Evolutionary conservation across 176 grass and related monocot species (phyloP), one percentile per base, ranked within the genome.

Genomic region (Cymbopogon citratus): DNA sequence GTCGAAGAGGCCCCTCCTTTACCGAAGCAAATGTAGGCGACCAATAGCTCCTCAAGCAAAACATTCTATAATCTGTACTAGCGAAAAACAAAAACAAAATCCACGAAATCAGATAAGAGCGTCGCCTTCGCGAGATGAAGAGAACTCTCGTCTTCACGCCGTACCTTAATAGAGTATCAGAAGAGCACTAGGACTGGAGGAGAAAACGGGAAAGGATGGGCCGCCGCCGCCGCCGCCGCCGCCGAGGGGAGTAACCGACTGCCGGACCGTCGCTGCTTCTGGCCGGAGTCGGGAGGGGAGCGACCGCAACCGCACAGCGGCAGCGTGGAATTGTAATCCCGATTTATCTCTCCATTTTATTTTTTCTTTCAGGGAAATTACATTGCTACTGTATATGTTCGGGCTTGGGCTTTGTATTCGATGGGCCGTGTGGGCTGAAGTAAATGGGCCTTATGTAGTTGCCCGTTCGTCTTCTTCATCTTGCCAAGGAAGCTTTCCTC

Each of bases 21-120:
- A 35, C 14, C 27, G 62, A n/a, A 63, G 71, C 35, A 71, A 81
- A 81, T 65, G 82, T 2, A 24, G 78, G 36, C n/a, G 59, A 59
- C 16, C 65, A 75, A 43, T 82, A 89, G 46, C 16, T 57, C 52
- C 78, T 86, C 87, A 89, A 44, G 79, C 54, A 77, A 81, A 85
- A 64, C 87, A 85, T 78, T 18, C 16, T 60, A 60, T 41, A 66
- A 71, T 78, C 38, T 87, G 63, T 54, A 34, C 29, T 4, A 7
- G 13, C 44, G 16, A 43, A 64, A 7, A 39, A 46, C 4, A 49
- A 28, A 78, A 27, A 41, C 18, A 43, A 18, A 63, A 24, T 27
- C 12, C 15, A 27, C 0, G 73, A 33, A 43, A 76, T 34, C 19
- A 33, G 9, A 27, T 14, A 61, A 39, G 34, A 68, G 33, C 19